These are phyloP conservation scores for Russula vinacea DNA, from an alignment of 768 basidiomycete genomes.

Conservation along the genomic window DNA sequence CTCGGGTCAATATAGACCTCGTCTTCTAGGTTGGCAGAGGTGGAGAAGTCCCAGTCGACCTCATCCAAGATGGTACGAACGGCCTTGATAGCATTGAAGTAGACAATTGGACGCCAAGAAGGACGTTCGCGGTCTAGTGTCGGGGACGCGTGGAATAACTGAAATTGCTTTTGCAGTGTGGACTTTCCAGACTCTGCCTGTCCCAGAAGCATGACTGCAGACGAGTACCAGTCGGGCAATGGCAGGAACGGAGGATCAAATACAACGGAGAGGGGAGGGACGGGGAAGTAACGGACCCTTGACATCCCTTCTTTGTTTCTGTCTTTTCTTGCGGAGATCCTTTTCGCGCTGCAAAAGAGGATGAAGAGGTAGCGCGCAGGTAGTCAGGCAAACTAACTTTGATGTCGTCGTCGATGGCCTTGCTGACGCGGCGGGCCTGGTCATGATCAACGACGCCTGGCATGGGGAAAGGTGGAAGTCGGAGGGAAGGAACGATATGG, in stretches of 20 bases:
- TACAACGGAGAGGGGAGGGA: neutral
- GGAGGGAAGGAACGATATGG: neutral
- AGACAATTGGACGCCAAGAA: conserved; percentile 46
- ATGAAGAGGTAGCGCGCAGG: neutral
- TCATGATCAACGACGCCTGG: conserved; percentile 38
- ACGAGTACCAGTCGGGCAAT: neutral
- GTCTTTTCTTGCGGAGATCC: conserved; percentile 48
- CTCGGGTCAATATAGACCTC: conserved; percentile 30
- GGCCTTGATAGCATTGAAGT: conserved; percentile 47
- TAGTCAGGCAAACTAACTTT: conserved; percentile 38
- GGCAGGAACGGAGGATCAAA: neutral
- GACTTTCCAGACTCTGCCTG: conserved; percentile 81
- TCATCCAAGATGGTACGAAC: conserved; percentile 32
- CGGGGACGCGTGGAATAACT: conserved; percentile 65
- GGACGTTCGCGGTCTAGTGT: conserved; percentile 42
- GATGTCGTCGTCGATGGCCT: conserved; percentile 55
- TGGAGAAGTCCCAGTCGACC: conserved; percentile 33
- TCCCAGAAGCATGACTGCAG: conserved; percentile 66
- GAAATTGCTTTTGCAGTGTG: conserved; percentile 81
- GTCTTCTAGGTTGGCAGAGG: conserved; percentile 20
- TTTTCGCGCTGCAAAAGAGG: conserved; percentile 39
- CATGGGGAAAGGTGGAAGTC: conserved; percentile 7
- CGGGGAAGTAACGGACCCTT: conserved; percentile 44
- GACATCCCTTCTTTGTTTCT: conserved; percentile 47
- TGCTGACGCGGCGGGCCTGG: conserved; percentile 47